Percentiles rank a stretch among this genome's conserved stretches.
Conservation (phyloP, 2,329 filamentous ascomycete species). For the Colletotrichum brevisporum region DNA sequence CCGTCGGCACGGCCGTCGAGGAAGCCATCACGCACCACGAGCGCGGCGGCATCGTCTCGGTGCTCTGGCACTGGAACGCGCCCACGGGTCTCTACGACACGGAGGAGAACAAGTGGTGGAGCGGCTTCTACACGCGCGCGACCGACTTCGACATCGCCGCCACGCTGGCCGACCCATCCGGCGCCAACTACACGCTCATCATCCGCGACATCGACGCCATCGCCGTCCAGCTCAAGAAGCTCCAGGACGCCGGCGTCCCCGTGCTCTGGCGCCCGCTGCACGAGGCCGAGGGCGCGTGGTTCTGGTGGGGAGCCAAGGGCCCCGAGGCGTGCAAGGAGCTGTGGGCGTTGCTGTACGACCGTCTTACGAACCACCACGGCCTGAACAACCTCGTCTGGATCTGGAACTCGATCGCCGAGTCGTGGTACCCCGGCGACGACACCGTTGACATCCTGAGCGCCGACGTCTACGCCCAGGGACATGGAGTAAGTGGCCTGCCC, state of each 20-base stretch:
- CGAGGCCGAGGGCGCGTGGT: conserved; percentile 66
- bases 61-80: conserved; percentile 65
- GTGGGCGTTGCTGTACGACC: conserved; percentile 58
- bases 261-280: conserved; percentile 64
- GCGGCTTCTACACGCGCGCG: conserved; percentile 64
- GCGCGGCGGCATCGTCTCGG: conserved; percentile 61
- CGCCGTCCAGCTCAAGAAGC: conserved; percentile 58
- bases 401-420: conserved; percentile 61
- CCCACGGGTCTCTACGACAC: conserved; percentile 63
- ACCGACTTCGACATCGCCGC: conserved; percentile 62
- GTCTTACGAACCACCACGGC: conserved; percentile 58
- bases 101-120: conserved; percentile 60
- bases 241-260: conserved; percentile 59
- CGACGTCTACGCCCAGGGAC: conserved; percentile 60
- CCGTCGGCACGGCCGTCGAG: conserved; percentile 58
- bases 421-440: conserved; percentile 63
- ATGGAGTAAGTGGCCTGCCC: conserved; percentile 52
- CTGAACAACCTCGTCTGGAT: conserved; percentile 65
- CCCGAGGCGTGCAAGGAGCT: conserved; percentile 61
- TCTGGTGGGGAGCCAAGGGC: conserved; percentile 67
- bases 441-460: conserved; percentile 62
- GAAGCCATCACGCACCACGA: conserved; percentile 60
- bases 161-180: conserved; percentile 56
- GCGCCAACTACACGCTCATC: conserved; percentile 62
- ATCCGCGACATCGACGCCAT: conserved; percentile 64